These are phyloP conservation scores for Colletotrichum zoysiae DNA, from an alignment of 2,329 filamentous ascomycete species.

Conservation along the genomic window DNA sequence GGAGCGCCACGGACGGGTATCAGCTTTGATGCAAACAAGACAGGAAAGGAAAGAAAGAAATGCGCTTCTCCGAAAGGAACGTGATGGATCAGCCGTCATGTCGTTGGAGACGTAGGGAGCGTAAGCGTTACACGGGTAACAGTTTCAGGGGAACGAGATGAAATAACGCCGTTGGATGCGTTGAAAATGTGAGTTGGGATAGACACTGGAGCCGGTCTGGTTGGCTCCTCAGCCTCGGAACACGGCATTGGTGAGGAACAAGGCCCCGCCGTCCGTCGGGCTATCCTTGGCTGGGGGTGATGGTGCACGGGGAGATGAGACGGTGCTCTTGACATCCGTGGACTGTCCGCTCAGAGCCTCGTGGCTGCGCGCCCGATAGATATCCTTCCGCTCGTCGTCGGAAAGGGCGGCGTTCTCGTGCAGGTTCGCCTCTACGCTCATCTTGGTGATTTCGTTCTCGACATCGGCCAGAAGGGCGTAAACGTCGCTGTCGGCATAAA, in stretches of 20 bases:
- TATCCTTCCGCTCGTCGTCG: slow-evolving; percentile 55
- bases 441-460: slow-evolving; percentile 68
- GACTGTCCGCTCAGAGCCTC: slow-evolving; percentile 60
- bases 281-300: slow-evolving; percentile 42
- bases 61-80: slow-evolving; percentile 37
- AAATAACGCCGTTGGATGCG: slow-evolving; percentile 13
- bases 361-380: slow-evolving; percentile 64
- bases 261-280: slow-evolving; percentile 30
- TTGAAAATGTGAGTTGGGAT: slow-evolving; percentile 14
- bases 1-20: slow-evolving; percentile 42
- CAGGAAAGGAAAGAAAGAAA: background rate
- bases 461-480: slow-evolving; percentile 76
- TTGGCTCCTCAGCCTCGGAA: slow-evolving; percentile 40
- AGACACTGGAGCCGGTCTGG: slow-evolving; percentile 2
- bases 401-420: slow-evolving; percentile 51
- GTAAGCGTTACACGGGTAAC: slow-evolving; percentile 28
- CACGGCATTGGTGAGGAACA: slow-evolving; percentile 44
- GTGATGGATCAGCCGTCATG: slow-evolving; percentile 39
- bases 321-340: slow-evolving; percentile 46
- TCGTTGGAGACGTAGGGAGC: slow-evolving; percentile 40
- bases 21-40: slow-evolving; percentile 23
- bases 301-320: slow-evolving; percentile 47
- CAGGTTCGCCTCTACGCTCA: slow-evolving; percentile 49
- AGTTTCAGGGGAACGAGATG: slow-evolving; percentile 33
- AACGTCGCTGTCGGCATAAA: slow-evolving; percentile 77